These are phyloP conservation scores for Geotrichum europaeum DNA, from an alignment of 1,139 yeast species.

Conservation along the genomic window DNA sequence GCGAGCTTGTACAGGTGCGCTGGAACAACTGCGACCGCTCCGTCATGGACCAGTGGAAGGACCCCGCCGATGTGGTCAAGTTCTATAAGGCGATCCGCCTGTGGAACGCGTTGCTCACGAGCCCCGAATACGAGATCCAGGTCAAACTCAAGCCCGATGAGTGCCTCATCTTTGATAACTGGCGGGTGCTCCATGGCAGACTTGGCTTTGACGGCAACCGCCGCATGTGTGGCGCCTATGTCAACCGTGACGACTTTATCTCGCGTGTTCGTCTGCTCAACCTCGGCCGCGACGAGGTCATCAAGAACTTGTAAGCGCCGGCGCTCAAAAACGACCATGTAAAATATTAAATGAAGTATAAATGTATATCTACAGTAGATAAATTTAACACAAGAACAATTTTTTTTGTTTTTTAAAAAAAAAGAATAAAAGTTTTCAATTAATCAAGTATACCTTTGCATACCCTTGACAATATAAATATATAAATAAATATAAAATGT, in stretches of 20 bases:
- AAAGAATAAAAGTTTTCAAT: not conserved
- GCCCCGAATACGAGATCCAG: constrained; percentile 48
- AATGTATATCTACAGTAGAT: not conserved
- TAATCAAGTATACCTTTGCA: not conserved
- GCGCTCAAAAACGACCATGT: not conserved
- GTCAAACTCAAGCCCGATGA: constrained; percentile 63
- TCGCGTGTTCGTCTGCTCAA: constrained; percentile 50
- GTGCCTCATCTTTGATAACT: constrained; percentile 63
- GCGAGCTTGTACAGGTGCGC: constrained; percentile 57
- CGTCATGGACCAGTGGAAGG: constrained; percentile 52
- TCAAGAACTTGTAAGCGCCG: constrained; percentile 11
- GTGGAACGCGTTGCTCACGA: constrained; percentile 53
- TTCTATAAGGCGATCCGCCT: constrained; percentile 56
- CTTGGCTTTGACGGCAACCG: constrained; percentile 65
- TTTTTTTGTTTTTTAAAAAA: not conserved
- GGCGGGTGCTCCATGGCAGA: constrained; percentile 72
- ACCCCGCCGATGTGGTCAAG: constrained; percentile 49
- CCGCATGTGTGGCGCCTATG: constrained; percentile 72
- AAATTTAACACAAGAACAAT: not conserved
- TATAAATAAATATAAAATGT: constrained; percentile 31
- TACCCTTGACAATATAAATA: not conserved
- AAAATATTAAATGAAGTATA: not conserved
- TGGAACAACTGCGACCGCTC: constrained; percentile 77
- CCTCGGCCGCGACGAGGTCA: constrained; percentile 46
- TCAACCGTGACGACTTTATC: constrained; percentile 63